Evolutionary conservation across 2,329 filamentous ascomycete species (phyloP).

Genomic region (Botrytis pseudocinerea): DNA sequence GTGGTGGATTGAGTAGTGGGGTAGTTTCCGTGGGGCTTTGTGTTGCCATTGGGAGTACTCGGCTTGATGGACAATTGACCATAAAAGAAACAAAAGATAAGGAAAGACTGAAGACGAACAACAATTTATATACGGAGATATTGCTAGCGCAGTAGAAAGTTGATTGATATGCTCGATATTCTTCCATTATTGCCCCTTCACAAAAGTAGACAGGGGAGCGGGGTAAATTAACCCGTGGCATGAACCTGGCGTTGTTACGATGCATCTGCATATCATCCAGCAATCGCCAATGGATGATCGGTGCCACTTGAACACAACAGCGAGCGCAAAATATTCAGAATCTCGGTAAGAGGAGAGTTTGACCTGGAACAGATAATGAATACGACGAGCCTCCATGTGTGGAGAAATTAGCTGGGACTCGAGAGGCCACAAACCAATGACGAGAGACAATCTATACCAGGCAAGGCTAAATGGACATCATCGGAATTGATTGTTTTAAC

Average conservation of each 20-base stretch:
- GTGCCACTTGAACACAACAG: neutral
- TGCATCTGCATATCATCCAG: neutral
- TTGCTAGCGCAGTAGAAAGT: neutral
- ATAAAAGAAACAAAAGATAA: neutral
- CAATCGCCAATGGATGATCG: neutral
- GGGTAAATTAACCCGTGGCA: neutral
- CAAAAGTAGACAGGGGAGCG: neutral
- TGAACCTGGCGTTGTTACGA: neutral
- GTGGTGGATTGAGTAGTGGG: neutral
- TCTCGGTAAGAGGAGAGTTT: neutral
- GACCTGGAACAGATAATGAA: neutral
- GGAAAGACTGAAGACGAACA: neutral
- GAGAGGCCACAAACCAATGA: neutral
- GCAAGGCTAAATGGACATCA: neutral
- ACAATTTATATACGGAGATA: neutral
- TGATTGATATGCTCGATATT: neutral
- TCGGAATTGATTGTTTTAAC: neutral
- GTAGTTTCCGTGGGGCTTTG: slow-evolving; percentile 6
- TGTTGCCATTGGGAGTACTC: neutral
- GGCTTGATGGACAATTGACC: neutral
- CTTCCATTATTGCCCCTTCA: neutral
- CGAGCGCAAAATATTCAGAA: neutral
- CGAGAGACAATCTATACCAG: neutral
- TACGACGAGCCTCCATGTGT: neutral
- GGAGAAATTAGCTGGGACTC: neutral